Evolutionary conservation across 495 filamentous ascomycete genomes (phyloP).

Genomic region (Tuber melanosporum): DNA sequence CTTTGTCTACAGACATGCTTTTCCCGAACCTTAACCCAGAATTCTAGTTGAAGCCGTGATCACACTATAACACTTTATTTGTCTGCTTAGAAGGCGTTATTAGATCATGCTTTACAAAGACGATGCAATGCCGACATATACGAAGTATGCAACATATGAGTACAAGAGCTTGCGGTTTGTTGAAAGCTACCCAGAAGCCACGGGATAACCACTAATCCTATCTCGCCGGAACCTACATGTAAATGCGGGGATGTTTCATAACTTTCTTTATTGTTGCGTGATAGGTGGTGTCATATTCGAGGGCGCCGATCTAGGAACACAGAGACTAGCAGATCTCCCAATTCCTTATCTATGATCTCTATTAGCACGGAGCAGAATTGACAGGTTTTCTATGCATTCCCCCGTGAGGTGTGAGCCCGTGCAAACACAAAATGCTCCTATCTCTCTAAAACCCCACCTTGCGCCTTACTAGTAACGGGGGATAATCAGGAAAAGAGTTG

Average conservation of each 20-base stretch:
- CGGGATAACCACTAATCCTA: not conserved
- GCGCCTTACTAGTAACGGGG: not conserved
- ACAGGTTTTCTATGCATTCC: not conserved
- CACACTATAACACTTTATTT: not conserved
- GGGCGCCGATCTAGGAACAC: not conserved
- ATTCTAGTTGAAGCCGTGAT: not conserved
- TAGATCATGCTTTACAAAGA: not conserved
- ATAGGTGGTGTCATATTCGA: not conserved
- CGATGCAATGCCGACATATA: not conserved
- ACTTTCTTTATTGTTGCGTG: not conserved
- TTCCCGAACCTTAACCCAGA: no score
- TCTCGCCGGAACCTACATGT: not conserved
- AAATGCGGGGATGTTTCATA: not conserved
- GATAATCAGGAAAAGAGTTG: not conserved
- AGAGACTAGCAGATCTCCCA: not conserved
- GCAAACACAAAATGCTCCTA: not conserved
- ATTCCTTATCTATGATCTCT: not conserved
- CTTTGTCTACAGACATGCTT: not conserved
- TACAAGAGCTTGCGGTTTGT: not conserved
- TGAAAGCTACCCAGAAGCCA: not conserved
- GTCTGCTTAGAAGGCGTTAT: not conserved
- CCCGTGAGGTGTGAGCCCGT: not conserved
- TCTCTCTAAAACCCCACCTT: not conserved
- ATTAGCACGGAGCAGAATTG: not conserved
- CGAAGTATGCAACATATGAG: not conserved